Conservation (phyloP, 2,329 filamentous ascomycete species). For the Penicillium sp. region DNA sequence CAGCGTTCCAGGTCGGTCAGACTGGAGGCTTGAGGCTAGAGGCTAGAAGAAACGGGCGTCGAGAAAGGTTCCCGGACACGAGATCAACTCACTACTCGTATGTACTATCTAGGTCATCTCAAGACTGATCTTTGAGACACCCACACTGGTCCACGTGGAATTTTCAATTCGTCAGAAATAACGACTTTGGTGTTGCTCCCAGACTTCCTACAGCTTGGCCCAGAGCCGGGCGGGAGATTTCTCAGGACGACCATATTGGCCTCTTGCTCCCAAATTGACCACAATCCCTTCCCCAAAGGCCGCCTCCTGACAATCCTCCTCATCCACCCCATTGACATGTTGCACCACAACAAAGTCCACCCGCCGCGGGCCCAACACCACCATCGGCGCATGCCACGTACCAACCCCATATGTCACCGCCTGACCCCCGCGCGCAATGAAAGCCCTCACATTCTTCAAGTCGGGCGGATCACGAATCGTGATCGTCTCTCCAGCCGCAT, state of each 20-base stretch:
- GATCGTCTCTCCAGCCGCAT: constrained; percentile 18
- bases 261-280: constrained; percentile 24
- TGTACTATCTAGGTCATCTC: too few species aligned
- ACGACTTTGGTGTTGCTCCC: background rate
- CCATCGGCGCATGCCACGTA: constrained; percentile 97
- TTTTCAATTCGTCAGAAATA: too few species aligned
- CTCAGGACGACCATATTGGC: constrained; percentile 16
- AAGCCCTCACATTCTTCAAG: constrained; percentile 63
- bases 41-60: too few species aligned
- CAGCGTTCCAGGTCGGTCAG: too few species aligned
- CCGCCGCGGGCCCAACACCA: constrained; percentile 63
- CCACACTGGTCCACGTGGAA: too few species aligned
- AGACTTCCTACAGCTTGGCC: constrained; percentile 13
- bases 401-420: constrained; percentile 88
- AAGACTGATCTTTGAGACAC: too few species aligned
- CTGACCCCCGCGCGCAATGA: constrained; percentile 69
- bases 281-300: constrained; percentile 39
- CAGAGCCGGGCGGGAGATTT: constrained; percentile 10
- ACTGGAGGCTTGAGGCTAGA: too few species aligned
- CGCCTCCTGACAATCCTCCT: constrained; percentile 86
- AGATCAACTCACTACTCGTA: too few species aligned
- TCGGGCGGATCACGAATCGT: constrained; percentile 59
- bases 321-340: constrained; percentile 72
- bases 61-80: too few species aligned
- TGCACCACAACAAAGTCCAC: constrained; percentile 88